These are phyloP conservation scores for Endotrypanum monterogeii DNA, from an alignment of 208 protist genomes.

Conservation along the genomic window DNA sequence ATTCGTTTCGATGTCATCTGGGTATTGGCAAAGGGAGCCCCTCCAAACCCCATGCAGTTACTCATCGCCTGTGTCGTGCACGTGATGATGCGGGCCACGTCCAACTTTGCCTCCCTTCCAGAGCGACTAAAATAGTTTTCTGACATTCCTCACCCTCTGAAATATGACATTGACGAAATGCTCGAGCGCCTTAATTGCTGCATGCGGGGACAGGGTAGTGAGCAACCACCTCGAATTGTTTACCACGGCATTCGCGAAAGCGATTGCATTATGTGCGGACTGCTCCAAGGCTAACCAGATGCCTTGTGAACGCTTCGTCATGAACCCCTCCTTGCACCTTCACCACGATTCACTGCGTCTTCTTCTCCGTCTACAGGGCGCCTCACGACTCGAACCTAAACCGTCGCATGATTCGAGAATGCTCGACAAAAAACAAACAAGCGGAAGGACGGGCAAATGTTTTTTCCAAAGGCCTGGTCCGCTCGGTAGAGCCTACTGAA, in stretches of 20 bases:
- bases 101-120: conserved; percentile 47
- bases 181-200: conserved; percentile 63
- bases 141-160: conserved; percentile 44
- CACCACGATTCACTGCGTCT: conserved; percentile 54
- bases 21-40: too few relatives aligned
- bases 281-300: conserved; percentile 18
- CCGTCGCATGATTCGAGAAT: conserved; percentile 51
- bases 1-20: too few relatives aligned
- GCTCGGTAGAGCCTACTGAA: conserved; percentile 53
- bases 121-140: conserved; percentile 50
- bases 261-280: conserved; percentile 51
- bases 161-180: conserved; percentile 38
- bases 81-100: conserved; percentile 45
- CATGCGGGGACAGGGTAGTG: conserved; percentile 24
- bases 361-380: conserved; percentile 50
- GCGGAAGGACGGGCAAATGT: conserved; percentile 35
- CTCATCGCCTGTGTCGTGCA: conserved; percentile 47
- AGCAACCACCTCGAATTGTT: conserved; percentile 56
- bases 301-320: conserved; percentile 35
- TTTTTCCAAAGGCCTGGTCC: conserved; percentile 45
- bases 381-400: conserved; percentile 56
- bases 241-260: conserved; percentile 41
- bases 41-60: conserved; percentile 36
- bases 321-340: conserved; percentile 32
- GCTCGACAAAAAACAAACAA: conserved; percentile 51